Percentiles rank a stretch among this genome's conserved stretches.
These are phyloP conservation scores for Cicer yamashitae DNA, from an alignment of 306 rosid genomes.

Conservation along the genomic window DNA sequence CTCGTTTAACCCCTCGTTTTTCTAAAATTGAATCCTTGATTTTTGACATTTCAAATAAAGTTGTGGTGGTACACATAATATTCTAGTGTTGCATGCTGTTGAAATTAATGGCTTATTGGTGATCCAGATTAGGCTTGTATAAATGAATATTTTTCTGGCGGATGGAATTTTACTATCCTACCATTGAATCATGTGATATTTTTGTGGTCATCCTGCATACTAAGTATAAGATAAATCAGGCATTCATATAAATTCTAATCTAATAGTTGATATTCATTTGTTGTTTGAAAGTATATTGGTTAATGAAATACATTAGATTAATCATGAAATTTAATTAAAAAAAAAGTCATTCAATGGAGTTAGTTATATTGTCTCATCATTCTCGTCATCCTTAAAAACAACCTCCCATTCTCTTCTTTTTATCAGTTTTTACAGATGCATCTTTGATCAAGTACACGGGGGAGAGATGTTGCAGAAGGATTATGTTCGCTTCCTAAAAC, in stretches of 20 bases:
- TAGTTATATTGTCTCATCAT: not conserved
- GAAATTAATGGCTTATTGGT: conserved; percentile 7
- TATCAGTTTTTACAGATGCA: conserved; percentile 77
- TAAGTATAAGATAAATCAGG: not conserved
- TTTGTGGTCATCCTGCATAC: not conserved
- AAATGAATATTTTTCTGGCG: conserved; percentile 1
- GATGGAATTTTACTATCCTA: conserved; percentile 6
- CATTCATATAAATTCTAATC: too few relatives aligned
- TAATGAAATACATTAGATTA: not conserved
- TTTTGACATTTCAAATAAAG: conserved; percentile 33
- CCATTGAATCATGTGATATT: not conserved
- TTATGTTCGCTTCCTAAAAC: conserved; percentile 66
- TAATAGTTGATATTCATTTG: not conserved
- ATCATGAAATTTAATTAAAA: not conserved
- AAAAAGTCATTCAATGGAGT: not conserved
- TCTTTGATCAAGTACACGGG: conserved; percentile 71
- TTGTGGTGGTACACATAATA: conserved; percentile 13
- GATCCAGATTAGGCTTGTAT: not conserved
- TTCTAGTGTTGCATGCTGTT: conserved; percentile 18
- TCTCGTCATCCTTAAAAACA: conserved; percentile 11
- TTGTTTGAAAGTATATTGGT: not conserved
- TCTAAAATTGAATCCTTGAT: conserved; percentile 12
- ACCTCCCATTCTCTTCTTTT: conserved; percentile 22
- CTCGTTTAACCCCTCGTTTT: not conserved
- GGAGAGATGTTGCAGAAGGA: conserved; percentile 83